phyloP scores from a whole-genome alignment of 345 rosid genomes.

The Garcia nutans region DNA sequence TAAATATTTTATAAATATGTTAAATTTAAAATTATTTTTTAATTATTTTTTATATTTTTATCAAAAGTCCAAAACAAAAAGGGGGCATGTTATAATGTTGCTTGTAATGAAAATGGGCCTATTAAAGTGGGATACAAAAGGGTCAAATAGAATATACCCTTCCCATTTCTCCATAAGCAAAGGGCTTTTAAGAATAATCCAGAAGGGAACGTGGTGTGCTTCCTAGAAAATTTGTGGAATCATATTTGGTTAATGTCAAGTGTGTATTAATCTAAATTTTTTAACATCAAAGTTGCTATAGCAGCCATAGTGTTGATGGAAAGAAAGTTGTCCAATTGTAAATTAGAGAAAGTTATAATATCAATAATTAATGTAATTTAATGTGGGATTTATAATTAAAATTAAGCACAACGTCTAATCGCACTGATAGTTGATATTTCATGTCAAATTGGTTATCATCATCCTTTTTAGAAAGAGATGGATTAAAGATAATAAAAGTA shows the following conservation, averaged over 20 bases:
- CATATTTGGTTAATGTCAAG: neutral
- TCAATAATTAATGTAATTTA: slow-evolving; percentile 38
- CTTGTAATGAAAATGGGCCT: slow-evolving; percentile 24
- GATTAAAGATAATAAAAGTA: slow-evolving; percentile 13
- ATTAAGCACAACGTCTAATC: slow-evolving; percentile 50
- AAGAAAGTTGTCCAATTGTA: slow-evolving; percentile 20
- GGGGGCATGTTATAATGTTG: slow-evolving; percentile 48
- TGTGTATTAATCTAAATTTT: too few relatives aligned
- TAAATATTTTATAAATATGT: too few relatives aligned
- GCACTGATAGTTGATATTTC: slow-evolving; percentile 62
- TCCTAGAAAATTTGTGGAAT: slow-evolving; percentile 20
- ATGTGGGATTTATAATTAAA: slow-evolving; percentile 20
- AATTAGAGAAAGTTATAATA: slow-evolving; percentile 8
- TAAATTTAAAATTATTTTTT: too few relatives aligned
- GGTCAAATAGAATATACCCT: slow-evolving; percentile 32
- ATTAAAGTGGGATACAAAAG: slow-evolving; percentile 35
- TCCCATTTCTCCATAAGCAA: neutral
- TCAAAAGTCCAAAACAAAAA: too few relatives aligned
- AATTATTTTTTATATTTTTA: too few relatives aligned
- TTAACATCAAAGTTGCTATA: too few relatives aligned
- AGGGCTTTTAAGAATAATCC: neutral
- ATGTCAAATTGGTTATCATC: slow-evolving; percentile 57
- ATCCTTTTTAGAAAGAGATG: slow-evolving; percentile 34
- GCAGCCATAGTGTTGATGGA: neutral
- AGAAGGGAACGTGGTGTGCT: slow-evolving; percentile 44